Evolutionary conservation across 768 basidiomycete genomes (phyloP).

Genomic region (Mycena vitilis): DNA sequence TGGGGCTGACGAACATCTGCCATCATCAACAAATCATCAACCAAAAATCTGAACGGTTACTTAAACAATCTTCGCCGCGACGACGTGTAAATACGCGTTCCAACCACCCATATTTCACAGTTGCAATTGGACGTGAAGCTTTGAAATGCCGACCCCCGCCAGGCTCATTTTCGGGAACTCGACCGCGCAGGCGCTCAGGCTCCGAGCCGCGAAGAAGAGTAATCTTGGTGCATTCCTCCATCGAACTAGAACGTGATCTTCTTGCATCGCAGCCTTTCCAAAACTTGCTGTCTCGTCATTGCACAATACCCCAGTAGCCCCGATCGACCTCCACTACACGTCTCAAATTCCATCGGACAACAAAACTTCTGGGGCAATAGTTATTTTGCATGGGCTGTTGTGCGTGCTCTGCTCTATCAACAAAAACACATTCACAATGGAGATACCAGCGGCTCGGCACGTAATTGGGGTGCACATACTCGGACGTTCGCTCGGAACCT

Average conservation of each 20-base stretch:
- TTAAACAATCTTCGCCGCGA: no score
- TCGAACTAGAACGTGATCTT: neutral
- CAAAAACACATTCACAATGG: neutral
- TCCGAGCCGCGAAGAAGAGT: constrained; percentile 3
- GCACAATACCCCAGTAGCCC: neutral
- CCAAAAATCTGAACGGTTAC: no score
- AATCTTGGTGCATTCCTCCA: neutral
- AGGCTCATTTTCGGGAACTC: no score
- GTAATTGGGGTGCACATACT: constrained; percentile 88
- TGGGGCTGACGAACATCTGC: no score
- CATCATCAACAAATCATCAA: no score
- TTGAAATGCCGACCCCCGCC: no score
- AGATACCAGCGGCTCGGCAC: constrained; percentile 78
- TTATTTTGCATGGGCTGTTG: constrained; percentile 77
- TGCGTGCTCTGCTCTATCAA: constrained; percentile 45
- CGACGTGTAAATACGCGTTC: no score
- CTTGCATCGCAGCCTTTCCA: neutral
- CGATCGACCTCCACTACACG: constrained; percentile 29
- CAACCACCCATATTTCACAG: no score
- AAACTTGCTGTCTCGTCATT: neutral
- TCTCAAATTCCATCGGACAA: constrained; percentile 36
- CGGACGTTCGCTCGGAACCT: constrained; percentile 77
- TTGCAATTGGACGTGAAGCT: no score
- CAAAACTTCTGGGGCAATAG: constrained; percentile 54
- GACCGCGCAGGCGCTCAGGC: neutral